Evolutionary conservation across 805 yeast genomes (phyloP), one percentile per base, ranked within the genome.

Genomic region (Myxozyma vanderwaltii): DNA sequence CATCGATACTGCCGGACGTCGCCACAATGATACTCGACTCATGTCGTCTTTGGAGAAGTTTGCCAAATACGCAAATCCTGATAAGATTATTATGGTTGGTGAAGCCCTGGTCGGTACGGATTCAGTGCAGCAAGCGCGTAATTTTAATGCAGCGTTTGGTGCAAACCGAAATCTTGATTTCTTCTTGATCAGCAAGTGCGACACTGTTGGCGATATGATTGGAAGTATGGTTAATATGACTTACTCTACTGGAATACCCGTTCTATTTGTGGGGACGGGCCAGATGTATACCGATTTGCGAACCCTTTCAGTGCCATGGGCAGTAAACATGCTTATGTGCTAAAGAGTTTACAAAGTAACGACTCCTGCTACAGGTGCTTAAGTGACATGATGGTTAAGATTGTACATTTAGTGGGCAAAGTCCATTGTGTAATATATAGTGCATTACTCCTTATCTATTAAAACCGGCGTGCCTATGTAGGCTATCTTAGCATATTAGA

Each of bases 201-300:
- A 92, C 72, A 94, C 99, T 0, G 99, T 92, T 29, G 99, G 98
- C 31, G 96, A 91, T 69, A 80, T 92, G 82, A 86, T 92, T 45
- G 99, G 99, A 24, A 86, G 96, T 1, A 89, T 92, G 89, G 97
- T 92, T 26, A 94, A 94, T 72, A 89, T 92, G 96, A 97, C 95
- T 1, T 88, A 88, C 78, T 91, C 97, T 4, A 94, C 98, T 0
- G 89, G 91, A 33, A 94, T 92, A 23, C 99, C 99, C 0, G 94
- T 92, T 38, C 78, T 92, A 65, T 94, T 94, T 73, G 94, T 92
- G 54, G 99, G 99, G 36, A 90, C 91, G 2, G 99, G 99, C 12
- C 99, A 92, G 76, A 92, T 96, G 1, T 92, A 92, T 69, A 92
- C 98, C 0, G 99, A 92, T 73, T 78, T 92, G 61, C 83, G 96